Evolutionary conservation across 1,284 basidiomycete species (phyloP).

Genomic region (Malassezia sp.): DNA sequence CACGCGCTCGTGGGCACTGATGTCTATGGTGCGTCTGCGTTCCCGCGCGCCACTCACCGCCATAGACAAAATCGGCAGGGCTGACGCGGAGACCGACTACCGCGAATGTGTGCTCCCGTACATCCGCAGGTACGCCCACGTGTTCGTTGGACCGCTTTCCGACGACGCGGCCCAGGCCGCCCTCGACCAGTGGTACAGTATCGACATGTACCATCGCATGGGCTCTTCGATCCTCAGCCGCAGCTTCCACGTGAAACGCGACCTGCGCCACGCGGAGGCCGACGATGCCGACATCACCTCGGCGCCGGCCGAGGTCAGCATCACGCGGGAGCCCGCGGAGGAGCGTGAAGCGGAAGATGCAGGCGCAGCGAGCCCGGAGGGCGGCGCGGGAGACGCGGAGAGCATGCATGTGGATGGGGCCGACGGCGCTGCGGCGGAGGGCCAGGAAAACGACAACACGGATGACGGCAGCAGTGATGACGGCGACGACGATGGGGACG

Average conservation of each 20-base stretch:
- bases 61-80: conserved; percentile 74
- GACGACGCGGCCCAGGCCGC: background rate
- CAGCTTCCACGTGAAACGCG: conserved; percentile 60
- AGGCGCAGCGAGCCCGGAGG: conserved; percentile 6
- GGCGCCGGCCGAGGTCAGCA: conserved; percentile 7
- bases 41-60: no score
- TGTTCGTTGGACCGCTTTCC: conserved; percentile 24
- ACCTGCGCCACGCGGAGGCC: conserved; percentile 8
- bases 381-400: background rate
- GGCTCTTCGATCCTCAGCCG: conserved; percentile 87
- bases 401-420: conserved; percentile 17
- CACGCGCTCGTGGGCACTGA: conserved; percentile 69
- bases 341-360: background rate
- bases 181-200: conserved; percentile 55
- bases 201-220: conserved; percentile 74
- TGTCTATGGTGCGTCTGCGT: no score
- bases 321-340: conserved; percentile 5
- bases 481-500: conserved; percentile 21
- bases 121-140: conserved; percentile 36
- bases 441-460: conserved; percentile 26
- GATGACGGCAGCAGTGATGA: conserved; percentile 33
- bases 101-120: conserved; percentile 42
- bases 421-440: conserved; percentile 4
- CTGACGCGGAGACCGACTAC: conserved; percentile 70
- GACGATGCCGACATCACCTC: conserved; percentile 14